Evolutionary conservation across 345 rosid species (phyloP), one percentile per base, ranked within the genome.

Genomic region (Draba incana): DNA sequence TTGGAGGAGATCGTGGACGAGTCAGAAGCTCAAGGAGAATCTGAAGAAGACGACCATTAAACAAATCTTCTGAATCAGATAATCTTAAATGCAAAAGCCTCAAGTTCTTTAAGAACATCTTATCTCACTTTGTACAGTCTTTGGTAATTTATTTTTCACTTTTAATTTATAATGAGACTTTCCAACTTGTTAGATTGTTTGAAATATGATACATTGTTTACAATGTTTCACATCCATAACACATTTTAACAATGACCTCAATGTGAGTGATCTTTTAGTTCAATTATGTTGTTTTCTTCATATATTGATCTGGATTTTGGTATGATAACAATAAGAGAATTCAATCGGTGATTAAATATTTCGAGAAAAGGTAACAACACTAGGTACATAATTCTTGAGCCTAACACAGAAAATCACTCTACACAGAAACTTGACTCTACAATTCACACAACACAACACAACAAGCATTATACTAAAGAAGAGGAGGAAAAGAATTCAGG

Each of bases 1-100:
- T 89, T 95, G 10, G 97, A 95, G 72, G 99, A 87, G 31, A 79
- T 94, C 6, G 99, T 97, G 7, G 98, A 91, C 23, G 98, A 91
- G 37, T 49, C 76, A 16, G 99, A 81, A 64, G 82, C 92, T 59
- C 93, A 88, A 2, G 96, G 77, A 15, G 96, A 85, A 20, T 86
- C 75, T 5, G 93, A 81, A 24, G 92, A 82, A 0, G 93, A 89
- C 14, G 80, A 78, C 53, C 79, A 84, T 35, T 86, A 75, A 81
- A 43, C 28, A 28, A 62, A 46, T 33, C 44, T 6, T 64, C 38
- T 39, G 11, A 11, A 14, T 41, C 59, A 65, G 66, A 54, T 49
- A 57, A 57, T 16, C 28, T 37, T 37, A 15, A 44, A 43, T 23
- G 4, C 31, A 5, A 10, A 57, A 44, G 27, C 15, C 25, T 60